Base-by-base conservation (phyloP, 2,329 filamentous ascomycete genomes). In the Cladorrhinum sp. region DNA sequence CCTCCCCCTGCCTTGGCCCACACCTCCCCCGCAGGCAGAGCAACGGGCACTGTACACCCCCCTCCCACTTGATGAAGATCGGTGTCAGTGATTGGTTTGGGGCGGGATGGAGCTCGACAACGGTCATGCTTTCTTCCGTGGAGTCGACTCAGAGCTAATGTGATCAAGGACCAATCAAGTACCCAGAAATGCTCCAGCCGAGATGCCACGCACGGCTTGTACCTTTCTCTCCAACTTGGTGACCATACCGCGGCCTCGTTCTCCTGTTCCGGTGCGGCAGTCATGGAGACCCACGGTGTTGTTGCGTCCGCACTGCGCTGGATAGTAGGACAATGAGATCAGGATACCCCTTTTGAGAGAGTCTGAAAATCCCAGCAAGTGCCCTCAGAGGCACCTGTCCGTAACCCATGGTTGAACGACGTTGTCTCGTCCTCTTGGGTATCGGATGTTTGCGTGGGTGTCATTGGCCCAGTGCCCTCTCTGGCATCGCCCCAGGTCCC, bases 121-220 rank as follows among this genome's bases (percentile, higher is more conserved):
- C 78, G 75, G 78, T 77, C 78, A 81, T 81, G 79, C 78, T 76
- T 77, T 79, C 75, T 76, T 77, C 77, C 78, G 77, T 75, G 72
- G 73, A 75, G 73, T 76, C 72, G 70, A 75, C 72, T 71, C 74
- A 74, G 72, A 74, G 72, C 75, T 76, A 74, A 76, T 74, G 75
- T 79, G 73, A 71, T 69, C 73, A 59, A 75, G 72, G 72, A 71
- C 77, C 77, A 78, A 79, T 80, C 68, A 73, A 67, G 68, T 65
- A 62, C 67, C 68, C 70, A 64, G 67, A 71, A 67, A 71, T 72
- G 70, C 73, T 71, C 74, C 72, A 76, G 73, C 73, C 74, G 75
- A 76, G 74, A 74, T 75, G 71, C 65, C 71, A 69, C 74, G 69
- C 70, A 70, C 73, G 70, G 64, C 69, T 66, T 70, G 67, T 67